Percentiles rank a stretch among this genome's conserved stretches.
These are phyloP conservation scores for Pelargonium australe DNA, from an alignment of 441 rosid genomes.

Conservation along the genomic window DNA sequence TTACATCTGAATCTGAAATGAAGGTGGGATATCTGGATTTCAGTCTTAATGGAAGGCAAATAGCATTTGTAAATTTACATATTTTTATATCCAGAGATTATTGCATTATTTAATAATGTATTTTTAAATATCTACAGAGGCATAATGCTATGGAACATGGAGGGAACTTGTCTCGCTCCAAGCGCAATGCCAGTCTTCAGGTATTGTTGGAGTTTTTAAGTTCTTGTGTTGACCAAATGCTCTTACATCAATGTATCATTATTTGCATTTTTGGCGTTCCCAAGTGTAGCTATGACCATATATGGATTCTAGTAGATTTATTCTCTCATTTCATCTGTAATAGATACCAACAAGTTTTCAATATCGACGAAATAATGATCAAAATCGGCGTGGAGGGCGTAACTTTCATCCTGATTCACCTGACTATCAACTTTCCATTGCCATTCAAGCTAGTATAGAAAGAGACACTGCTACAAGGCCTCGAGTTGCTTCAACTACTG, in stretches of 20 bases:
- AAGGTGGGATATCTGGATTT: conserved; percentile 21
- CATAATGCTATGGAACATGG: conserved; percentile 34
- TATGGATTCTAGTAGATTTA: background rate
- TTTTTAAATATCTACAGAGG: conserved; percentile 22
- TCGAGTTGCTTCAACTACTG: conserved; percentile 19
- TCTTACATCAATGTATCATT: background rate
- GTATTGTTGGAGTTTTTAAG: conserved; percentile 14
- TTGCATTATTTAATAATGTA: background rate
- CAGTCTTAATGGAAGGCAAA: background rate
- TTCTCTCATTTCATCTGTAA: background rate
- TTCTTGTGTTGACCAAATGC: background rate
- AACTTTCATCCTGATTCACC: conserved; percentile 20
- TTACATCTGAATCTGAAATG: conserved; percentile 30
- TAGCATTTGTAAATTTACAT: background rate
- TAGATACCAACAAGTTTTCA: conserved; percentile 36
- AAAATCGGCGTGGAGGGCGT: conserved; percentile 25
- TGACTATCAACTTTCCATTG: conserved; percentile 23
- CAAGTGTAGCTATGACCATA: background rate
- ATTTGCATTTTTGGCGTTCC: background rate
- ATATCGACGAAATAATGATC: conserved; percentile 23
- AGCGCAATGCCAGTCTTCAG: conserved; percentile 35
- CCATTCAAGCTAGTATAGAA: conserved; percentile 30
- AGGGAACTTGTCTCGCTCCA: conserved; percentile 33
- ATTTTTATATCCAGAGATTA: background rate
- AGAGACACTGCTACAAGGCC: conserved; percentile 18